These are phyloP conservation scores for Tuber aestivum DNA, from an alignment of 495 filamentous ascomycete genomes.

Conservation along the genomic window DNA sequence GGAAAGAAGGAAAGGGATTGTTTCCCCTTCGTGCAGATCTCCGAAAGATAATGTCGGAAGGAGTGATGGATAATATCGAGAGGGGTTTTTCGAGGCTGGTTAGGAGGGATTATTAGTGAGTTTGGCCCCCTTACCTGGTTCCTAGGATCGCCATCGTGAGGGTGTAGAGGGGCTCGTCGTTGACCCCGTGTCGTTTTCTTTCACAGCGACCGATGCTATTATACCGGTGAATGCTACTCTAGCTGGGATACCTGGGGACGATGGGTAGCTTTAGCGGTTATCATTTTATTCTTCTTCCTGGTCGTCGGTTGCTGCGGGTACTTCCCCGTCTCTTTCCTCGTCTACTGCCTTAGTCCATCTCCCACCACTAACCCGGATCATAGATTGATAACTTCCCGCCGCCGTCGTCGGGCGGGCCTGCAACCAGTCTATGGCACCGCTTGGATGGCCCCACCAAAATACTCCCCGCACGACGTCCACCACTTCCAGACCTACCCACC, in stretches of 20 bases:
- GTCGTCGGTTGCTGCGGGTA: constrained; percentile 29
- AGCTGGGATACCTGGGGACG: constrained; percentile 40
- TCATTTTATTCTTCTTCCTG: constrained; percentile 32
- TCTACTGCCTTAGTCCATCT: neutral
- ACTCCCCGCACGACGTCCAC: constrained; percentile 8
- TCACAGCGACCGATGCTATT: neutral
- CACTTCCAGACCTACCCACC: constrained; percentile 12
- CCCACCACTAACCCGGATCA: neutral
- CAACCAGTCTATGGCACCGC: constrained; percentile 32
- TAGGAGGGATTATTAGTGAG: constrained; percentile 2
- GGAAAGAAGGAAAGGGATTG: neutral
- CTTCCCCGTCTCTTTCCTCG: neutral
- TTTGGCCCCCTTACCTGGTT: neutral
- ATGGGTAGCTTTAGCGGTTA: constrained; percentile 46
- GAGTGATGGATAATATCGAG: constrained; percentile 17
- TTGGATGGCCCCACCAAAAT: constrained; percentile 35
- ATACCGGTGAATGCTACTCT: constrained; percentile 32
- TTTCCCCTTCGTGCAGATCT: neutral
- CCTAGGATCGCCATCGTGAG: neutral
- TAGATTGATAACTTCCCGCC: constrained; percentile 28
- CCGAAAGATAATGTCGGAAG: neutral
- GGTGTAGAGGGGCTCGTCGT: neutral
- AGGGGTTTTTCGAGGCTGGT: constrained; percentile 11
- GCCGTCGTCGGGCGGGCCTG: constrained; percentile 29
- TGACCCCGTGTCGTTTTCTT: constrained; percentile 8